Conservation (phyloP, 2,329 filamentous ascomycete genomes). For the Fusarium sp. region DNA sequence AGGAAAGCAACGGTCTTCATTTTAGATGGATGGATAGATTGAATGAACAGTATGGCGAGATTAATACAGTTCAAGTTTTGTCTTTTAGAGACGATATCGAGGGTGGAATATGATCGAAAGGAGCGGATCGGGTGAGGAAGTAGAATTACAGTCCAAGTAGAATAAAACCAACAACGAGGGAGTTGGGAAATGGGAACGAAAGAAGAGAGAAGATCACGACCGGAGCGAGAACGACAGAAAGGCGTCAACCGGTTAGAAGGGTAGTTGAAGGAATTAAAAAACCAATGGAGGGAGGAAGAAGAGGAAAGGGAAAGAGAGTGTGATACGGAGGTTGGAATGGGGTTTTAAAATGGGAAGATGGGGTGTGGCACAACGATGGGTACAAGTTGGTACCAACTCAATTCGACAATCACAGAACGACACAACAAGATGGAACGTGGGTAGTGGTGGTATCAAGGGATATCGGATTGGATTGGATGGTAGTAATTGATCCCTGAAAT, state of each 20-base stretch:
- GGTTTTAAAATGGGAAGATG: constrained; percentile 39
- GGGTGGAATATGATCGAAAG: constrained; percentile 25
- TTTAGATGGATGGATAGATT: constrained; percentile 46
- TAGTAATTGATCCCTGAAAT: constrained; percentile 3
- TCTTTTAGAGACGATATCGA: constrained; percentile 15
- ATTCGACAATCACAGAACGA: constrained; percentile 5
- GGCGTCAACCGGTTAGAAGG: constrained; percentile 38
- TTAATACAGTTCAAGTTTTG: constrained; percentile 32
- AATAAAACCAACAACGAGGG: constrained; percentile 54
- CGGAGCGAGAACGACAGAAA: constrained; percentile 29
- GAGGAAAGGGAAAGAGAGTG: constrained; percentile 30
- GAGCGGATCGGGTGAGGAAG: constrained; percentile 38
- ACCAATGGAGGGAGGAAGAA: constrained; percentile 38
- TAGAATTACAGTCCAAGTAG: constrained; percentile 41
- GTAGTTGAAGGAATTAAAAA: constrained; percentile 29
- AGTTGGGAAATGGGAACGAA: constrained; percentile 49
- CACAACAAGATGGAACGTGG: constrained; percentile 2
- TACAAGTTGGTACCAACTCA: constrained; percentile 1
- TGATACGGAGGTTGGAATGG: constrained; percentile 42
- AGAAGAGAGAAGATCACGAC: constrained; percentile 38
- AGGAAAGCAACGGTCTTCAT: constrained; percentile 65
- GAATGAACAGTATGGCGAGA: constrained; percentile 1
- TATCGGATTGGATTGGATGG: constrained; percentile 26
- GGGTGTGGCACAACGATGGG: neutral
- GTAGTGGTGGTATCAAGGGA: constrained; percentile 31